Percentiles rank a stretch among this genome's conserved stretches.
Conservation (phyloP, 2,329 filamentous ascomycete species). For the Chalara sp. region DNA sequence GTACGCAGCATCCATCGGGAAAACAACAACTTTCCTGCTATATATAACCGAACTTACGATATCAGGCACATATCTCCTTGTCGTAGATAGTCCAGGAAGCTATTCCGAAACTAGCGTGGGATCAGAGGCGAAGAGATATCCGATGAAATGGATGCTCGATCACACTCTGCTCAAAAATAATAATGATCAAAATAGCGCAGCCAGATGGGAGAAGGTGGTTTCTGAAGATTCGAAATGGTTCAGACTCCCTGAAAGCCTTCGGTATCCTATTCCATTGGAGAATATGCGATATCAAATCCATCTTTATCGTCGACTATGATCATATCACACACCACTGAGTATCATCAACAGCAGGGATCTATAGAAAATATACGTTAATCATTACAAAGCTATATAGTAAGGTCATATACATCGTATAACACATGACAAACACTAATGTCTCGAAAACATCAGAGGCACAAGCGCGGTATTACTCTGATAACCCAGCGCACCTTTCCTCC, state of each 20-base stretch:
- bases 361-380: neutral
- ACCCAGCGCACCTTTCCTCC: constrained; percentile 14
- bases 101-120: constrained; percentile 79
- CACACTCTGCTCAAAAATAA: constrained; percentile 58
- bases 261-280: constrained; percentile 80
- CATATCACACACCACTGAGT: too few relatives aligned
- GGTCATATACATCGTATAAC: neutral
- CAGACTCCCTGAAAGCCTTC: constrained; percentile 57
- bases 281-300: constrained; percentile 95
- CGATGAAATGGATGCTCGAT: constrained; percentile 90
- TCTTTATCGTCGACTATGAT: constrained; percentile 52
- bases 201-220: constrained; percentile 66
- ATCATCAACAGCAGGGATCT: too few relatives aligned
- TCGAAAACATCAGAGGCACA: constrained; percentile 56
- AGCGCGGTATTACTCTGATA: constrained; percentile 46
- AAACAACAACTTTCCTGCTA: constrained; percentile 72
- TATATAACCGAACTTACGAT: constrained; percentile 53
- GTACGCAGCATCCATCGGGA: constrained; percentile 66
- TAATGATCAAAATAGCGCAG: constrained; percentile 28
- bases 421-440: constrained; percentile 20
- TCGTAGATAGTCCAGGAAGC: constrained; percentile 88
- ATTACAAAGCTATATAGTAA: constrained; percentile 1
- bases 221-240: constrained; percentile 82
- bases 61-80: constrained; percentile 62
- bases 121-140: constrained; percentile 59